Evolutionary conservation across 176 grass and related monocot species (phyloP), one percentile per base, ranked within the genome.

Genomic region (Musa itinerans): DNA sequence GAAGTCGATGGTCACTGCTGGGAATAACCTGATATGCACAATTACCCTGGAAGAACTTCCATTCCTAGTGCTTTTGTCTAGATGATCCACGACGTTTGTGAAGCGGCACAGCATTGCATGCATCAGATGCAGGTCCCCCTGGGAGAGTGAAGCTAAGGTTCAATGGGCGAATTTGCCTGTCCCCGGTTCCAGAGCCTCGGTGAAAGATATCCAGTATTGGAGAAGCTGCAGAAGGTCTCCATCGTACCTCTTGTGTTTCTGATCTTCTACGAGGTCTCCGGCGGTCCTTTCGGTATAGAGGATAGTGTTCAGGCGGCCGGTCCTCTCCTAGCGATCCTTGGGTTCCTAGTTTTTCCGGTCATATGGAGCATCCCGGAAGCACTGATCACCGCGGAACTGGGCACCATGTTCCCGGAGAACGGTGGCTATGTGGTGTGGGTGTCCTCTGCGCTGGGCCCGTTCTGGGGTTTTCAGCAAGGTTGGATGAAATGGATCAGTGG

Each of bases 401-500:
- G 90, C 23, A 97, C 90, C 13, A 97, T 97, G 93, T 93, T 96
- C 72, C 90, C 87, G 2, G 90, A 97, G 62, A 92, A 93, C 71
- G 87, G 90, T 50, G 93, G 93, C 11, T 97, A 93, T 25, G 93
- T 97, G 10, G 85, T 90, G 51, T 97, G 90, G 93, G 93, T 93
- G 68, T 85, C 90, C 53, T 88, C 89, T 9, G 90, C 93, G 70
- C 78, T 97, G 22, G 90, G 93, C 0, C 87, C 93, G 3, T 97
- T 88, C 50, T 92, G 93, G 93, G 90, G 90, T 59, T 97, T 97
- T 83, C 93, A 92, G 76, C 90, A 92, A 90, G 93, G 93, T 20
- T 97, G 93, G 90, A 89, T 82, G 3, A 97, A 97, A 80, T 97
- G 93, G 93, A 84, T 97, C 11, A 93, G 90, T 19, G 93, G 93